Evolutionary conservation across 768 basidiomycete species (phyloP).

Genomic region (Rhodotorula graminis): DNA sequence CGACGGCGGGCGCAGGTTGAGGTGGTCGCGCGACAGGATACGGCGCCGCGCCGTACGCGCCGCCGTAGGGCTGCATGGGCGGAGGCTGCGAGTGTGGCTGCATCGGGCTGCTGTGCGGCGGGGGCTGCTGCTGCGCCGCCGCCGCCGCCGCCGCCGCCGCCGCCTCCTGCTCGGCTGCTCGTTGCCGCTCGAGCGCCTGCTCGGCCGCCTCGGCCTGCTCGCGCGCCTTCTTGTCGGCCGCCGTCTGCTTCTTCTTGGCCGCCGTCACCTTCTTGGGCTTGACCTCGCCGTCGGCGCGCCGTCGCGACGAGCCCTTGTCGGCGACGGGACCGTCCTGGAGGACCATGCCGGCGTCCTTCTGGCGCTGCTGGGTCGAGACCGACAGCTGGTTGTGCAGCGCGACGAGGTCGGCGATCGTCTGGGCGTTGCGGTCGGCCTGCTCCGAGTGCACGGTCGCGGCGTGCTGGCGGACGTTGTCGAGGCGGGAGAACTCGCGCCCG

Average conservation of each 20-base stretch:
- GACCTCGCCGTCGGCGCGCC: not conserved
- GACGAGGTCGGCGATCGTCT: slow-evolving; percentile 86
- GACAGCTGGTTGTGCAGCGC: slow-evolving; percentile 77
- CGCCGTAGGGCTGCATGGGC: not conserved
- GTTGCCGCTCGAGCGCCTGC: not conserved
- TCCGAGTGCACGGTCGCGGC: slow-evolving; percentile 97
- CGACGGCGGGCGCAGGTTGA: not conserved
- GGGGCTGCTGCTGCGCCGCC: too few species aligned
- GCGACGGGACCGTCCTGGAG: slow-evolving; percentile 6
- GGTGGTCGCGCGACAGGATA: too few species aligned
- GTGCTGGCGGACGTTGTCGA: slow-evolving; percentile 95
- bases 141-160: not conserved
- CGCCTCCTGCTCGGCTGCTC: not conserved
- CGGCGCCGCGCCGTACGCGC: too few species aligned
- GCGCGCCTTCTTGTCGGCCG: slow-evolving; percentile 14
- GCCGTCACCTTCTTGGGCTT: slow-evolving; percentile 11
- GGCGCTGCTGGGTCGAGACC: slow-evolving; percentile 43
- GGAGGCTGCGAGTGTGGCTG: not conserved
- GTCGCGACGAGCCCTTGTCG: not conserved
- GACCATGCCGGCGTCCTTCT: slow-evolving; percentile 33
- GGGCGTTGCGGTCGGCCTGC: slow-evolving; percentile 72
- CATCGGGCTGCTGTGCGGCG: not conserved
- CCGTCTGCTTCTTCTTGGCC: slow-evolving; percentile 10
- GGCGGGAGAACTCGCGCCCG: slow-evolving; percentile 86
- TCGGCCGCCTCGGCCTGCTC: slow-evolving; percentile 10